Base-by-base conservation (phyloP, 2,329 filamentous ascomycete species). In the Cercospora sojina region DNA sequence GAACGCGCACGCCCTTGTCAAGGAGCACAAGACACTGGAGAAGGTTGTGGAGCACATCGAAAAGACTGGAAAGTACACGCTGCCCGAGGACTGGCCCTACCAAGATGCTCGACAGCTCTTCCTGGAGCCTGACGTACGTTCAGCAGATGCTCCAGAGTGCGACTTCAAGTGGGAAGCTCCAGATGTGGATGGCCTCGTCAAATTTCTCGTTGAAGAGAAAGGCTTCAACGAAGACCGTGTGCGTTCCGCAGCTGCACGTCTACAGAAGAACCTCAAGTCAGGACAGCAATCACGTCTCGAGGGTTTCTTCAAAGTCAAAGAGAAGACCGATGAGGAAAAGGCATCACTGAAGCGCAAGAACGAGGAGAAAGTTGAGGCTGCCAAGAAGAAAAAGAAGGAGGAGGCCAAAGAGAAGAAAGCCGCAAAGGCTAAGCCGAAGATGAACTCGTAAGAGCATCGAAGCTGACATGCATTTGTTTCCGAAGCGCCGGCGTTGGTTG, bases 141-240 rank as follows among this genome's bases (percentile, higher is more conserved):
- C 86, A 53, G 93, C 94, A 25, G 91, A 96, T 72, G 87, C 96
- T 74, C 88, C 91, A 0, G 88, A 92, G 12, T 98, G 93, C 79
- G 93, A 99, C 77, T 97, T 98, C 84, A 97, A 97, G 80, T 99
- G 96, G 95, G 93, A 97, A 53, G 90, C 89, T 67, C 95, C 95
- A 3, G 93, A 99, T 74, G 84, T 95, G 1, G 93, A 97, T 2
- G 94, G 92, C 0, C 86, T 99, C 0, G 87, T 99, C 69, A 87
- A 95, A 73, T 99, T 92, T 79, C 83, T 99, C 2, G 95, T 97
- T 3, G 88, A 88, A 5, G 95, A 98, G 76, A 99, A 99, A 82
- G 95, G 93, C 0, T 99, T 99, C 84, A 96, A 89, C 31, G 96
- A 99, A 78, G 95, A 99, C 76, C 87, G 95, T 18, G 95, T 99